Evolutionary conservation across 1,284 basidiomycete genomes (phyloP), one percentile per base, ranked within the genome.

Genomic region (Cryptococcus deneoformans): DNA sequence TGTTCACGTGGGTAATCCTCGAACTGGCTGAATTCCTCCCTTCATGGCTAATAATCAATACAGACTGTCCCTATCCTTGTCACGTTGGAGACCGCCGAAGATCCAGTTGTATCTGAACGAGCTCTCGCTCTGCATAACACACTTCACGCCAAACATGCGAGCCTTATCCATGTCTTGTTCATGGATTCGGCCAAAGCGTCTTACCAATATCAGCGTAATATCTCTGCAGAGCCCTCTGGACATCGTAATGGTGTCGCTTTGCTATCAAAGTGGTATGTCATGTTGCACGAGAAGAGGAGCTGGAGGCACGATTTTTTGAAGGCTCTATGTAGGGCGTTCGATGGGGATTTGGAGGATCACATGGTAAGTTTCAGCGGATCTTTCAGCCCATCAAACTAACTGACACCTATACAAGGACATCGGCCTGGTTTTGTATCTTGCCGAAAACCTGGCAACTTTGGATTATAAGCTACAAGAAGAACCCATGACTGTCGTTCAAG

Each of bases 381-480:
- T 29, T 29, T 29, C 29, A 36, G 34, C 16, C n/a, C 5, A n/a
- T 16, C 24, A 46, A 34, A 20, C 11, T 48, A 29, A 44, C 11
- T 36, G 45, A 20, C 11, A n/a, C 52, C 36, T 12, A 20, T 29
- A 48, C 35, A 62, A 29, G 58, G 87, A 92, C 65, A 81, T 92
- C 36, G 84, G 87, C 36, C 90, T 98, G 66, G 84, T 84, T 0
- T 86, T 92, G 48, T 99, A 91, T 77, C 87, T 98, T 82, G 89
- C 91, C 0, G 96, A 99, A 75, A 97, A 96, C 70, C 87, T 99
- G 57, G 84, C 92, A 0, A 81, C 86, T 1, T 84, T 99, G 57
- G 92, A 97, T 50, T 98, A 94, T 81, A 96, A 93, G 79, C 89
- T 89, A 0, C 86, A 89, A 69, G 96, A 99, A 73, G 96, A 99